A percentile compares a stretch with the other conserved stretches of the same genome.
phyloP scores from a whole-genome alignment of 1,284 basidiomycete species.

The Hemileccinum hortonii region DNA sequence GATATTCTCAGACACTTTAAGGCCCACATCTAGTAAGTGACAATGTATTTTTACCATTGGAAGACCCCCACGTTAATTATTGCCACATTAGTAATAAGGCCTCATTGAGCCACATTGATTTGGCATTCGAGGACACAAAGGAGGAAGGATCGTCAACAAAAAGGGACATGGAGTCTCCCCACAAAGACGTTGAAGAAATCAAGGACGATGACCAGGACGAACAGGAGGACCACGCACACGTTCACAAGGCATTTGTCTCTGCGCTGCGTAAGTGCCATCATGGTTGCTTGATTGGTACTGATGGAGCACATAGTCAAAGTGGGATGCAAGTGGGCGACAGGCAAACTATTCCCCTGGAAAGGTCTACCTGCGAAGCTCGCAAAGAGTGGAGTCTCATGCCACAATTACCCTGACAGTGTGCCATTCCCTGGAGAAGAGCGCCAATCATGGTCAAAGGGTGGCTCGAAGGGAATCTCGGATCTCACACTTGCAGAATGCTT shows the following conservation, averaged over 20 bases:
- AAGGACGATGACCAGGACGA: neutral
- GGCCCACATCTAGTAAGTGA: neutral
- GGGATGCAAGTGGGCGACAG: neutral
- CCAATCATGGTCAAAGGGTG: neutral
- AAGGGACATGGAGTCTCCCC: neutral
- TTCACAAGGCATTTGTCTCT: neutral
- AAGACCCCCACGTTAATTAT: neutral
- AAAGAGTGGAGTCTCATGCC: neutral
- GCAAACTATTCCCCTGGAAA: neutral
- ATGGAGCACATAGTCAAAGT: neutral
- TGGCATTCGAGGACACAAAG: neutral
- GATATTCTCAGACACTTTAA: neutral
- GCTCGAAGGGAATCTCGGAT: neutral
- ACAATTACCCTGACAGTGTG: neutral
- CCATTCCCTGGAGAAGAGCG: neutral
- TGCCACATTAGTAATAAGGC: neutral
- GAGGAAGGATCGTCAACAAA: neutral
- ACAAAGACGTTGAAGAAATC: neutral
- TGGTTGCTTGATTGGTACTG: neutral
- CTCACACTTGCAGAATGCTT: neutral
- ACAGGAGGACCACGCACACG: neutral
- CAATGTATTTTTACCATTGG: neutral
- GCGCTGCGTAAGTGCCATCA: neutral
- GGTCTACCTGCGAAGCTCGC: neutral
- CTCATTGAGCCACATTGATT: neutral